Evolutionary conservation across 257 asterid species (phyloP).

Genomic region (Perilla frutescens): DNA sequence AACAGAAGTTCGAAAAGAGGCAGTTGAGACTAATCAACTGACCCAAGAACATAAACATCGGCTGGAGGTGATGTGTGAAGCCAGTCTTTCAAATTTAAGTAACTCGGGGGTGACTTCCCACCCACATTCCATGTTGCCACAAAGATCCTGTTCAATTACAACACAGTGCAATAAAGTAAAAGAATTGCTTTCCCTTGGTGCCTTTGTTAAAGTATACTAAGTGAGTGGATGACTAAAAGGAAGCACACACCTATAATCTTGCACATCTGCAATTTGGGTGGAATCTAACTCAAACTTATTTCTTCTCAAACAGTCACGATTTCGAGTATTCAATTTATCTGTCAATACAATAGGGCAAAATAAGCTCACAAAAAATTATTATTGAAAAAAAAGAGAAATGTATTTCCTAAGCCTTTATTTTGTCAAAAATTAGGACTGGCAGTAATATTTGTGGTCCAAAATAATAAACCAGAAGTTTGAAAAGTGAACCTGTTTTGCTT

Average conservation of each 20-base stretch:
- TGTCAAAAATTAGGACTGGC: constrained; percentile 9
- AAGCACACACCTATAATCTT: constrained; percentile 60
- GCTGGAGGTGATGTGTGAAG: constrained; percentile 92
- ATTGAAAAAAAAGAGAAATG: background rate
- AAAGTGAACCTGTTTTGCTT: constrained; percentile 70
- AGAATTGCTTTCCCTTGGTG: constrained; percentile 10
- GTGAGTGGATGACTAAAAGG: constrained; percentile 20
- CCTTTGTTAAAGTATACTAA: constrained; percentile 9
- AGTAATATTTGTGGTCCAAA: constrained; percentile 53
- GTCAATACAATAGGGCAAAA: constrained; percentile 33
- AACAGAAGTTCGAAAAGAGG: constrained; percentile 1
- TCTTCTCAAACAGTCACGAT: constrained; percentile 46
- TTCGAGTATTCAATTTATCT: constrained; percentile 52
- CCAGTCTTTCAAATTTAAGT: constrained; percentile 89
- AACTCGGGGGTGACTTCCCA: constrained; percentile 86
- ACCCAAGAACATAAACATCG: constrained; percentile 97
- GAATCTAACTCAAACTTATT: constrained; percentile 61
- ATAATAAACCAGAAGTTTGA: constrained; percentile 35
- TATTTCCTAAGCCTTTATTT: background rate
- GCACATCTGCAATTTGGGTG: constrained; percentile 60
- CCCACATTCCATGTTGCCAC: constrained; percentile 99
- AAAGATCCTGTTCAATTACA: constrained; percentile 60
- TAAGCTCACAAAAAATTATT: constrained; percentile 22
- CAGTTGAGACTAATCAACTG: constrained; percentile 35
- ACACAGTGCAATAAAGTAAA: constrained; percentile 1